phyloP scores from a whole-genome alignment of 495 filamentous ascomycete species.

The Peziza echinospora region DNA sequence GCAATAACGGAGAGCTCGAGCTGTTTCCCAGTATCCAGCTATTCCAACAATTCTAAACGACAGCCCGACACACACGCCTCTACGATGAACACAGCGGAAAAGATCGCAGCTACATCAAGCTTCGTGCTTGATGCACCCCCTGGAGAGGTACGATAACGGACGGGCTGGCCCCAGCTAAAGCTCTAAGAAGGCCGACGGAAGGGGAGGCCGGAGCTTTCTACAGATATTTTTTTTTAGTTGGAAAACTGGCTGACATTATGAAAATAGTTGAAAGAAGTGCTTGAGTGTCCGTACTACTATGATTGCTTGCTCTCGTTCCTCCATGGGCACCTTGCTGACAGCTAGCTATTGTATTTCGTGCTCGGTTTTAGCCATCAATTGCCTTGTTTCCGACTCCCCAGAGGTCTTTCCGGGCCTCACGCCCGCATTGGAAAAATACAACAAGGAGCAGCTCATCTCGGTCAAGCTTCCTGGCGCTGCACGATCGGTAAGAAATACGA shows the following conservation, averaged over 20 bases:
- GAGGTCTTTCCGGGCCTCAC: slow-evolving; percentile 44
- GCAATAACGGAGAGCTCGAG: not conserved
- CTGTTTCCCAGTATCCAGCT: not conserved
- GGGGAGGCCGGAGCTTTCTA: no score
- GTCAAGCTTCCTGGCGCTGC: slow-evolving; percentile 73
- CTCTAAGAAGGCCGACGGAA: not conserved
- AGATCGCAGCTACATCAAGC: slow-evolving; percentile 46
- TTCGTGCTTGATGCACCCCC: slow-evolving; percentile 92
- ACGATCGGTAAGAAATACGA: slow-evolving; percentile 34
- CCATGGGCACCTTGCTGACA: no score
- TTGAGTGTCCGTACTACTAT: no score
- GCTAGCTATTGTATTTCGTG: no score
- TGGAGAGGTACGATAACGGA: slow-evolving; percentile 54
- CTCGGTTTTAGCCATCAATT: slow-evolving; percentile 59
- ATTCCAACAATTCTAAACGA: no score
- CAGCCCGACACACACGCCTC: not conserved
- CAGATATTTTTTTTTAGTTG: no score
- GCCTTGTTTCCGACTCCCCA: slow-evolving; percentile 49
- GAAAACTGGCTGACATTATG: no score
- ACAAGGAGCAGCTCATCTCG: slow-evolving; percentile 75
- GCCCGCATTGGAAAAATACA: slow-evolving; percentile 84
- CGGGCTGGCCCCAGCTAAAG: no score
- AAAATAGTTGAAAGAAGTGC: no score
- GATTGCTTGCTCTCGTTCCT: no score
- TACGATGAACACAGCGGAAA: slow-evolving; percentile 12